These are phyloP conservation scores for Colletotrichum lentis DNA, from an alignment of 2,329 filamentous ascomycete species.

Conservation along the genomic window DNA sequence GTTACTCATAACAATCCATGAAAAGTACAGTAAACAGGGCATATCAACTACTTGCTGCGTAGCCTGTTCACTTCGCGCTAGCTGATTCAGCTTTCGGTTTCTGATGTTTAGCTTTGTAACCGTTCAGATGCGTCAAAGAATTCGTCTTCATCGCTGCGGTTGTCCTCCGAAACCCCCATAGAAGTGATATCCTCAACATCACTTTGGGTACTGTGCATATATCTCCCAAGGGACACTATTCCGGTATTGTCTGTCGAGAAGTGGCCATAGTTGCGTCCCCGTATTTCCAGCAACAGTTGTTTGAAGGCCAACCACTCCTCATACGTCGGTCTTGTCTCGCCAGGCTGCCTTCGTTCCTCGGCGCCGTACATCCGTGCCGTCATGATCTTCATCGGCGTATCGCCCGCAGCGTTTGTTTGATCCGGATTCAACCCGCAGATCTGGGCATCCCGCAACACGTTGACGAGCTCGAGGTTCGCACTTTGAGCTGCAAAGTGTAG, in stretches of 20 bases:
- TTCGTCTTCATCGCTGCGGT: background rate
- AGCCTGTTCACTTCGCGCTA: background rate
- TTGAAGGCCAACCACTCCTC: conserved; percentile 16
- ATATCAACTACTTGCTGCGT: background rate
- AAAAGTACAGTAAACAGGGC: too few species aligned
- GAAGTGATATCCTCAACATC: background rate
- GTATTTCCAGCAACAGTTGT: conserved; percentile 14
- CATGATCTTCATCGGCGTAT: conserved; percentile 22
- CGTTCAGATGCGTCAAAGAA: background rate
- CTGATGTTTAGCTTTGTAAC: background rate
- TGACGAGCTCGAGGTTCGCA: conserved; percentile 6
- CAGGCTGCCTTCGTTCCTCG: conserved; percentile 3
- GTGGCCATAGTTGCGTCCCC: background rate
- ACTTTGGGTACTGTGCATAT: background rate
- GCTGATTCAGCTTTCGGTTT: background rate
- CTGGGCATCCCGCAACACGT: conserved; percentile 12
- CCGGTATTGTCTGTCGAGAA: background rate
- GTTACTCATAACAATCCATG: background rate
- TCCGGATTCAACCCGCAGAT: conserved; percentile 2
- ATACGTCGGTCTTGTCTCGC: conserved; percentile 10
- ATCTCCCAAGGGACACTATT: background rate
- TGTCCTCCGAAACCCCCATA: background rate
- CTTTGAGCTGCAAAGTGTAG: conserved; percentile 15
- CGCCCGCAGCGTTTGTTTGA: conserved; percentile 12
- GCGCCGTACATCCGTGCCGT: conserved; percentile 13